Percentiles rank a stretch among this genome's conserved stretches.
Evolutionary conservation across 73 alveolate species (phyloP).

Genomic region (Durusdinium trenchii): DNA sequence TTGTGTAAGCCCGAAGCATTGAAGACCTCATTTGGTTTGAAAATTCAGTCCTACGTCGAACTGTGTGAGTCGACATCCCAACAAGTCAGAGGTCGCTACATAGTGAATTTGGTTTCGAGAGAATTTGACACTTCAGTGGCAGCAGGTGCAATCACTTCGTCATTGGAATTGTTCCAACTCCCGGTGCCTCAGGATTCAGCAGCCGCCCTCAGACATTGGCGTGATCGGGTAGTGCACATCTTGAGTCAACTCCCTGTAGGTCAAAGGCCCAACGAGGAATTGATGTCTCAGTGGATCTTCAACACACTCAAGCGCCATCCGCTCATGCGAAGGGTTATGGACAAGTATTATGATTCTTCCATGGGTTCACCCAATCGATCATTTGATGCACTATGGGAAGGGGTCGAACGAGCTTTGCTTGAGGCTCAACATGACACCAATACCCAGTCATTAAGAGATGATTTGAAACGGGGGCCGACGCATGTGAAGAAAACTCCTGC

Average conservation of each 20-base stretch:
- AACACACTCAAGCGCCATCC: neutral
- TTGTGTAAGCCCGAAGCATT: slow-evolving; percentile 7
- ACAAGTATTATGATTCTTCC: neutral
- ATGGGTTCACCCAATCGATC: neutral
- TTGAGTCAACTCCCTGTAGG: neutral
- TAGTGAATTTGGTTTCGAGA: neutral
- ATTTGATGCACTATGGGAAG: neutral
- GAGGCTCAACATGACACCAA: neutral
- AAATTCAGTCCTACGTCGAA: neutral
- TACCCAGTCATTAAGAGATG: neutral
- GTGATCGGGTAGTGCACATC: too few relatives aligned
- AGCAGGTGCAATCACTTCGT: neutral
- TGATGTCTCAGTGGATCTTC: slow-evolving; percentile 32
- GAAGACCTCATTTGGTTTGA: neutral
- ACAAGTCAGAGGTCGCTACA: neutral
- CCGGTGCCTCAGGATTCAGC: neutral
- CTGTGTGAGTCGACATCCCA: neutral
- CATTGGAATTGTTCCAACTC: neutral
- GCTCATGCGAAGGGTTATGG: neutral
- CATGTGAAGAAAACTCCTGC: neutral
- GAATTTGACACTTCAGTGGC: slow-evolving; percentile 26
- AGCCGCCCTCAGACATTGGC: neutral
- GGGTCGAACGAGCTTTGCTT: neutral
- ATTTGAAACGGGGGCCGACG: neutral
- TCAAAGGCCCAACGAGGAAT: neutral